phyloP scores from a whole-genome alignment of 2,329 filamentous ascomycete genomes.

The Verticillium nubilum region DNA sequence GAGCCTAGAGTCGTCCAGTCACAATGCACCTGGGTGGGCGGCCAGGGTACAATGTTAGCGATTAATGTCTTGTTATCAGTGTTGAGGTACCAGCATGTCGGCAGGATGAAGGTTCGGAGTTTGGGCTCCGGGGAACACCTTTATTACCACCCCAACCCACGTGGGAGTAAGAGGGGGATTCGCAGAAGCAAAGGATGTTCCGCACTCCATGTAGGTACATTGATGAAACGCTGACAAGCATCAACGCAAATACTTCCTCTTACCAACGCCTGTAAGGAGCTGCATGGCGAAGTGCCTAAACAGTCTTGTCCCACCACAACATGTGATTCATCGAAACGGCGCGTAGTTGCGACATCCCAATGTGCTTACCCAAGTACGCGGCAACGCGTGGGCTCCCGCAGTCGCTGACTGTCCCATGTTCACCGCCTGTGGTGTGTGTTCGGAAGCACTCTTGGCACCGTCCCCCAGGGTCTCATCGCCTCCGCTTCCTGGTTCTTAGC shows the following conservation, averaged over 20 bases:
- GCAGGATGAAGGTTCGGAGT: not conserved
- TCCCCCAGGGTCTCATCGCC: not conserved
- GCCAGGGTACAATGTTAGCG: not conserved
- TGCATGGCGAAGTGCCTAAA: too few relatives aligned
- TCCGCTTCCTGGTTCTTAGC: not conserved
- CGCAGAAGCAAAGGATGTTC: not conserved
- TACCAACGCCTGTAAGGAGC: not conserved
- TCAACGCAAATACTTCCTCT: too few relatives aligned
- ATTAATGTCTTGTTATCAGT: not conserved
- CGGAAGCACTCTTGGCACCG: too few relatives aligned
- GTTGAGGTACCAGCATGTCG: not conserved
- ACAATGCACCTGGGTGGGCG: not conserved
- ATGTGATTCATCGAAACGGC: too few relatives aligned
- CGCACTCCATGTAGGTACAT: not conserved
- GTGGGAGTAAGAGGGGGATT: not conserved
- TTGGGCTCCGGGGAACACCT: not conserved
- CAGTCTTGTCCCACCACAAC: too few relatives aligned
- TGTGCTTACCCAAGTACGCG: too few relatives aligned
- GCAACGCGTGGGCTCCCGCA: too few relatives aligned
- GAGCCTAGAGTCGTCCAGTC: not conserved
- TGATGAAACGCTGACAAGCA: not conserved
- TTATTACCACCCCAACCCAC: not conserved
- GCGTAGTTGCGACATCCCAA: too few relatives aligned
- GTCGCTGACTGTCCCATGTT: not conserved
- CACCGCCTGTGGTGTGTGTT: not conserved